Evolutionary conservation across 305 asterid genomes (phyloP).

Genomic region (Solanum aculeatissimum): DNA sequence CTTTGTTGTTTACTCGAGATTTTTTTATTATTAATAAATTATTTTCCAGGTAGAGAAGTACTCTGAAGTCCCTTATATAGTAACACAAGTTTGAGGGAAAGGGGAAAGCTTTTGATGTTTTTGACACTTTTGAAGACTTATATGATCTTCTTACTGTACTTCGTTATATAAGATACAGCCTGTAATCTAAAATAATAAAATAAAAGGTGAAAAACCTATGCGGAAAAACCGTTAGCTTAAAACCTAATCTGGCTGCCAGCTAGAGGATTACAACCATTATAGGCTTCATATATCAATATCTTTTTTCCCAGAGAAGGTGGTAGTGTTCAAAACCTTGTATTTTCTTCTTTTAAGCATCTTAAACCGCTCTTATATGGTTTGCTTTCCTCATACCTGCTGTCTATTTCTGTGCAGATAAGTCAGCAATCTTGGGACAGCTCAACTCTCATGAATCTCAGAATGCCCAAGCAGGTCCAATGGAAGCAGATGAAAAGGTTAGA

Average conservation of each 20-base stretch:
- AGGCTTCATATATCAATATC: background rate
- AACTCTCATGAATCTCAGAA: constrained; percentile 24
- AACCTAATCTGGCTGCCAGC: background rate
- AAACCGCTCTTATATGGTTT: background rate
- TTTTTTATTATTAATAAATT: background rate
- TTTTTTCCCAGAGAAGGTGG: background rate
- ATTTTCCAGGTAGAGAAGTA: background rate
- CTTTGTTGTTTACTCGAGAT: background rate
- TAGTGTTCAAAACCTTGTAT: background rate
- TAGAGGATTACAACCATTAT: background rate
- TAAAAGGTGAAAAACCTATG: background rate
- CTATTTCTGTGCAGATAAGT: constrained; percentile 29
- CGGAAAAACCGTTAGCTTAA: background rate
- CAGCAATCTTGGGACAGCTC: constrained; percentile 20
- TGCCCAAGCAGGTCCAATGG: constrained; percentile 15
- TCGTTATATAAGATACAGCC: background rate
- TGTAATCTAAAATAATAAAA: background rate
- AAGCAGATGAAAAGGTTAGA: constrained; percentile 52
- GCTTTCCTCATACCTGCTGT: background rate
- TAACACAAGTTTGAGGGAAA: background rate
- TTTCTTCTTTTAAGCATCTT: background rate
- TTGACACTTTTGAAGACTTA: background rate
- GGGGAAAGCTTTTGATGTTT: background rate
- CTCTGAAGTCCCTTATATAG: background rate
- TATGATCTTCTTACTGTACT: no score